These are phyloP conservation scores for Helotiales sp. DNA, from an alignment of 2,329 filamentous ascomycete genomes.

Conservation along the genomic window DNA sequence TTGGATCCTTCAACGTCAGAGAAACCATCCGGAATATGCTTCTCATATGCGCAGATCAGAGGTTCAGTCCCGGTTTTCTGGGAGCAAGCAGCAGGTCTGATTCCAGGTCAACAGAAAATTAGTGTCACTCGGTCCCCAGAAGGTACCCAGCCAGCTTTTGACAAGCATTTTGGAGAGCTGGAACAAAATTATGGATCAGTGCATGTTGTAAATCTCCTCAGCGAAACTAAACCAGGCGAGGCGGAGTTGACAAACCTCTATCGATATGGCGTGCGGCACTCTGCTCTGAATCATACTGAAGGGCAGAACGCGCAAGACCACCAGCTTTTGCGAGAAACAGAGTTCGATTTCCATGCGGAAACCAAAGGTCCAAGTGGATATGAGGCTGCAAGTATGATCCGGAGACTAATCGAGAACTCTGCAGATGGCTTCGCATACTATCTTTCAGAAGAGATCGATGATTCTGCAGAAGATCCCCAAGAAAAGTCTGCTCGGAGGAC, in stretches of 20 bases:
- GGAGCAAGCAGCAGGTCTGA: slow-evolving; percentile 88
- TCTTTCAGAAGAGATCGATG: slow-evolving; percentile 70
- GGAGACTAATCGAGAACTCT: slow-evolving; percentile 75
- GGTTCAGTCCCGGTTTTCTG: slow-evolving; percentile 96
- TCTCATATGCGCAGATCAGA: slow-evolving; percentile 91
- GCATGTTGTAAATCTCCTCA: slow-evolving; percentile 93
- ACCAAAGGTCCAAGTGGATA: slow-evolving; percentile 86
- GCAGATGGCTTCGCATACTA: slow-evolving; percentile 93
- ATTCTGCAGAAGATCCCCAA: slow-evolving; percentile 47
- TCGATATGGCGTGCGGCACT: slow-evolving; percentile 75
- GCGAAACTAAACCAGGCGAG: slow-evolving; percentile 84
- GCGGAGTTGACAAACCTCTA: slow-evolving; percentile 82
- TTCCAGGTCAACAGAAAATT: slow-evolving; percentile 95
- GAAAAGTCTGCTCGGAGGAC: slow-evolving; percentile 47
- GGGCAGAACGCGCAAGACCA: slow-evolving; percentile 67
- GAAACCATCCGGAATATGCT: slow-evolving; percentile 64
- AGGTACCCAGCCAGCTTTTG: slow-evolving; percentile 91
- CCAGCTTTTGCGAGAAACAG: slow-evolving; percentile 77
- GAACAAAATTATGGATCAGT: slow-evolving; percentile 87
- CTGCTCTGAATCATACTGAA: slow-evolving; percentile 66
- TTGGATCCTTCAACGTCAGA: slow-evolving; percentile 32
- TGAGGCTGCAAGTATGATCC: slow-evolving; percentile 86
- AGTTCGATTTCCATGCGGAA: slow-evolving; percentile 97
- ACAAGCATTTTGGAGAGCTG: slow-evolving; percentile 91
- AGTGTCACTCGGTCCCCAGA: slow-evolving; percentile 85